Conservation (phyloP, 192 early-diverging fungal species). For the Geosiphon pyriformis region DNA sequence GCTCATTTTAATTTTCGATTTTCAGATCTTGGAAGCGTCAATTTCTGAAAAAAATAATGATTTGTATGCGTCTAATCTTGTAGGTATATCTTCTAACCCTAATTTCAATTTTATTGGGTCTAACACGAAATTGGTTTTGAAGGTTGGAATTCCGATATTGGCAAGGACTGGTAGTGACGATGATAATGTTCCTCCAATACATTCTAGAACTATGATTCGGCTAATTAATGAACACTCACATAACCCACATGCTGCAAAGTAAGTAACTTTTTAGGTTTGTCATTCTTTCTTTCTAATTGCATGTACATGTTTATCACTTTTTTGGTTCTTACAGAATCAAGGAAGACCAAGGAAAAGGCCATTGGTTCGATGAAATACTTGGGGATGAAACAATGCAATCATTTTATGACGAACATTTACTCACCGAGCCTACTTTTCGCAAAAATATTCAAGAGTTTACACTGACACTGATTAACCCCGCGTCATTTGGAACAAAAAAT, state of each 20-base stretch:
- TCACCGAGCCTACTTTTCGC: conserved; percentile 21
- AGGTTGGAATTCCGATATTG: conserved; percentile 63
- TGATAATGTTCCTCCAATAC: conserved; percentile 71
- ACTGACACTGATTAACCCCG: conserved; percentile 59
- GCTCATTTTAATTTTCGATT: background rate
- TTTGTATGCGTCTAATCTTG: conserved; percentile 62
- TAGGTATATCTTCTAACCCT: conserved; percentile 27
- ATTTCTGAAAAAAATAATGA: conserved; percentile 74
- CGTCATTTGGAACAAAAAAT: conserved; percentile 55
- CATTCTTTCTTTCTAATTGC: background rate
- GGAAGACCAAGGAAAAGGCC: conserved; percentile 54
- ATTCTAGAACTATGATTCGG: conserved; percentile 55
- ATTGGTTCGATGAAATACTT: conserved; percentile 63
- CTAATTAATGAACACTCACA: conserved; percentile 59
- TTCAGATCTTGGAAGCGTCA: conserved; percentile 59
- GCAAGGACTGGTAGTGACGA: conserved; percentile 57
- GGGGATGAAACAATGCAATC: conserved; percentile 43
- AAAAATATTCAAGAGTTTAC: conserved; percentile 45
- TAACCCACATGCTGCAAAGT: conserved; percentile 44
- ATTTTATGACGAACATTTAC: conserved; percentile 44
- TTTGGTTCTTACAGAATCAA: conserved; percentile 46
- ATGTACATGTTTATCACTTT: background rate
- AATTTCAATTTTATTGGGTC: background rate
- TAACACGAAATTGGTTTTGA: background rate
- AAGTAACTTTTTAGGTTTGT: conserved; percentile 14